Percentiles rank a stretch among this genome's conserved stretches.
Conservation (phyloP, 257 asterid species). For the Paraleonurus japonicus region DNA sequence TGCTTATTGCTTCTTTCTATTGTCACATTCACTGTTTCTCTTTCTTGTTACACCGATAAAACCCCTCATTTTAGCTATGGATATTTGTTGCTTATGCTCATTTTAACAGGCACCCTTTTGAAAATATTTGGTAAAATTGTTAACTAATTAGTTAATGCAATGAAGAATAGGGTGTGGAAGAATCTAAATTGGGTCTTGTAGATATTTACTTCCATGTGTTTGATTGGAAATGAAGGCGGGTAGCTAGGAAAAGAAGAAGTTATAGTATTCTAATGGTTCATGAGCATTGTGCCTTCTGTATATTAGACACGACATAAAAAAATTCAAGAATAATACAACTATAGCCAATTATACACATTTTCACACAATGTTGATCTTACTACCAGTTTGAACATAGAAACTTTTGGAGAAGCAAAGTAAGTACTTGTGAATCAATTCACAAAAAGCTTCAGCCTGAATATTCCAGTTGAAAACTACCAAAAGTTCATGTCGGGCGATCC, state of each 20-base stretch:
- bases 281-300: background rate
- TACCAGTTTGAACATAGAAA: background rate
- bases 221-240: background rate
- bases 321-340: background rate
- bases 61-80: background rate
- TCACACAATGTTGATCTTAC: background rate
- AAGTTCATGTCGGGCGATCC: slow-evolving; percentile 9
- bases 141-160: background rate
- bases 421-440: background rate
- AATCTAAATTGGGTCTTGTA: background rate
- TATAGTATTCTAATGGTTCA: background rate
- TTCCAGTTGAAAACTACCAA: background rate
- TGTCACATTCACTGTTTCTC: background rate
- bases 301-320: background rate
- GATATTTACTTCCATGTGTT: background rate
- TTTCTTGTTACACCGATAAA: background rate
- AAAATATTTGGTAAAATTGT: background rate
- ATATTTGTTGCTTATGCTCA: background rate
- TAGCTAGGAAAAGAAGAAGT: background rate
- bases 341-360: background rate
- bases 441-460: background rate
- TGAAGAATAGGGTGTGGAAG: background rate
- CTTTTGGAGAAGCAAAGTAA: background rate
- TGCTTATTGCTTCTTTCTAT: background rate
- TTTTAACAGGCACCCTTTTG: background rate